Percentiles rank a stretch among this genome's conserved stretches.
phyloP scores from a whole-genome alignment of 805 yeast genomes.

The Candida caryicola region DNA sequence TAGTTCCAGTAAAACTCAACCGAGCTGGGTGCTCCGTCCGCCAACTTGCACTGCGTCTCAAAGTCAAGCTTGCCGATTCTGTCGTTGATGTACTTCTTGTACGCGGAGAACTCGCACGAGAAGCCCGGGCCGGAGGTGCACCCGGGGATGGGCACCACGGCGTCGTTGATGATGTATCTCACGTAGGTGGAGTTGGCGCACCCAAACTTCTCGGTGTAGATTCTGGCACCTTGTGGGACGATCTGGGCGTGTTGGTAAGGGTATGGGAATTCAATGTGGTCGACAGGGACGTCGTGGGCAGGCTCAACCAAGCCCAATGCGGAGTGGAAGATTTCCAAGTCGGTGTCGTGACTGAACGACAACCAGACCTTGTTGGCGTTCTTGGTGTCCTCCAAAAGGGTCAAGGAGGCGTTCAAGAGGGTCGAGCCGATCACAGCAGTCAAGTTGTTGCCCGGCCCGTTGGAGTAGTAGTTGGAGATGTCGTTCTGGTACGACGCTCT shows the following conservation, averaged over 20 bases:
- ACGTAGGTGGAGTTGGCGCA: slow-evolving; percentile 32
- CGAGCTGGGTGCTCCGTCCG: slow-evolving; percentile 18
- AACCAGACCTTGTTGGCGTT: slow-evolving; percentile 56
- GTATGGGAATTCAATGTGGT: slow-evolving; percentile 45
- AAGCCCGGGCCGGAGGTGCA: slow-evolving; percentile 43
- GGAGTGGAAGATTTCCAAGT: slow-evolving; percentile 56
- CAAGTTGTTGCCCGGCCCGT: slow-evolving; percentile 61
- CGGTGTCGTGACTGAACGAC: slow-evolving; percentile 75
- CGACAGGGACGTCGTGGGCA: slow-evolving; percentile 41
- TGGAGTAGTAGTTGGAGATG: slow-evolving; percentile 54
- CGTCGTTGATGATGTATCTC: slow-evolving; percentile 38
- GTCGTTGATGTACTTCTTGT: slow-evolving; percentile 24
- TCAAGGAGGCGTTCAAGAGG: slow-evolving; percentile 46
- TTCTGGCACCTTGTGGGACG: slow-evolving; percentile 42
- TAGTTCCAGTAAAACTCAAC: slow-evolving; percentile 45
- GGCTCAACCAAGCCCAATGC: slow-evolving; percentile 60
- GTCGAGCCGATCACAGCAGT: slow-evolving; percentile 62
- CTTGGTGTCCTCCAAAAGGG: slow-evolving; percentile 42
- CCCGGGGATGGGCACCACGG: slow-evolving; percentile 34
- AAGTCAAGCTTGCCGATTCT: slow-evolving; percentile 28
- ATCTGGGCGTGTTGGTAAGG: slow-evolving; percentile 42
- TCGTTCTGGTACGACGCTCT: slow-evolving; percentile 61
- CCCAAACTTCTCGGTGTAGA: slow-evolving; percentile 34
- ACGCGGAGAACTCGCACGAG: slow-evolving; percentile 38
- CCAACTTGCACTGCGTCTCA: slow-evolving; percentile 26